Base-by-base conservation (phyloP, 129 eudicot genomes). In the Saposhnikovia divaricata region DNA sequence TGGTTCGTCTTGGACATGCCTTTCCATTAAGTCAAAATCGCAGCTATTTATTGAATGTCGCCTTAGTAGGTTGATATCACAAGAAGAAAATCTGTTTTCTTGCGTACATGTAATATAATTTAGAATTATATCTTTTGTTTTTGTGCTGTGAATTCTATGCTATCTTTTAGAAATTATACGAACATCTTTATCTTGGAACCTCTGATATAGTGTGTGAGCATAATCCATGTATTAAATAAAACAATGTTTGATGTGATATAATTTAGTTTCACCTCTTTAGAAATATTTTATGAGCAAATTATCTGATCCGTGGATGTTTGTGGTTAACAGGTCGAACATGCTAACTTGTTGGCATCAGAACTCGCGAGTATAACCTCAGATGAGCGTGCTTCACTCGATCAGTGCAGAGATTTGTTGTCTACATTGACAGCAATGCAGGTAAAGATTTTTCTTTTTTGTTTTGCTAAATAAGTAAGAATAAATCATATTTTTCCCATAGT, bases 371-470 rank as follows among this genome's bases (percentile, higher is more conserved):
- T 86, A 66, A 82, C 89, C 34, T 73, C 87, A 77, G 76, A 84
- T 10, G 98, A 91, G 84, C 87, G 84, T 65, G 81, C 77, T 80
- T 75, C 43, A 69, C 84, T 93, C 39, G 84, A 87, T 81, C 86
- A 87, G 77, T 91, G 93, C 89, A 93, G 79, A 78, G 98, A 87
- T 77, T 43, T 83, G 50, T 70, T 93, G 85, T 87, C 98, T 53
- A 75, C 85, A 74, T 79, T 91, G 83, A 80, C 92, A 70, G 84
- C 86, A 46, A 70, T 90, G 87, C 93, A 93, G 98, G 98, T 91
- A 84, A 81, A 12, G 27, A 31, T 31, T 34, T 40, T 79, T 15
- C 40, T 69, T 53, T 37, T 79, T 25, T 8, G 21, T 39, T 21
- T 59, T 61, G 45, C 57, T 23, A 15, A 38, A n/a, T 15, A 7